phyloP scores from a whole-genome alignment of 352 stramenopile genomes.

The Phytophthora rubi region DNA sequence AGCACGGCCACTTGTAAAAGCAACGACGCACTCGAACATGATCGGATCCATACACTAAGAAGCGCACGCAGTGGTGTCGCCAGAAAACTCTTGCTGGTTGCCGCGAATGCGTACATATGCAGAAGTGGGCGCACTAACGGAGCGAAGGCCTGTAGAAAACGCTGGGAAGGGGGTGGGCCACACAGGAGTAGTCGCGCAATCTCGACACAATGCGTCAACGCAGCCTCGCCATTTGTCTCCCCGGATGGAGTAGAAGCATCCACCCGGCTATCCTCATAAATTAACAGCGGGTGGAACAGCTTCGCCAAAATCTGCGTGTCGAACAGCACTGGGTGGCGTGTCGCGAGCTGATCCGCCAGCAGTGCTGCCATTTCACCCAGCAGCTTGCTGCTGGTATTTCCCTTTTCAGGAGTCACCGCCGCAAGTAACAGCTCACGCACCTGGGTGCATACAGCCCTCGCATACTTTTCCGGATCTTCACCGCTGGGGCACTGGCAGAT shows the following conservation, averaged over 20 bases:
- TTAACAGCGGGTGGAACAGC: conserved; percentile 68
- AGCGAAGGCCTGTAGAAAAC: conserved; percentile 51
- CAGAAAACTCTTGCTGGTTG: conserved; percentile 70
- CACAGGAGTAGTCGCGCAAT: conserved; percentile 69
- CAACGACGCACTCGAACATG: conserved; percentile 44
- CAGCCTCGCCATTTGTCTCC: conserved; percentile 41
- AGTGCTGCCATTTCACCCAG: conserved; percentile 76
- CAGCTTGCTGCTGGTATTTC: conserved; percentile 69
- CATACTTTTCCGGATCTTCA: conserved; percentile 53
- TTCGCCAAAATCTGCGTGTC: conserved; percentile 59
- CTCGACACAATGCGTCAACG: conserved; percentile 58
- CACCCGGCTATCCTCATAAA: conserved; percentile 54
- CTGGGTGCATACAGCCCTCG: conserved; percentile 55
- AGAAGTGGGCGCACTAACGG: conserved; percentile 67
- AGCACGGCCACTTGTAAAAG: conserved; percentile 66
- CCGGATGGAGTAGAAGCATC: not conserved
- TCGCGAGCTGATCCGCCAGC: conserved; percentile 61
- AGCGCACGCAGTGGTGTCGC: conserved; percentile 23
- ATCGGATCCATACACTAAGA: conserved; percentile 54
- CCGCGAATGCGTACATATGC: conserved; percentile 77
- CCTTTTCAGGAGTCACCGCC: conserved; percentile 42
- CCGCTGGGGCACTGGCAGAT: conserved; percentile 72
- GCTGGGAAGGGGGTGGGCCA: conserved; percentile 65
- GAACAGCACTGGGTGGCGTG: conserved; percentile 49
- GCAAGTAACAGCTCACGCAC: conserved; percentile 58